Conservation (phyloP, 345 rosid species). For the Hibiscus syriacus region DNA sequence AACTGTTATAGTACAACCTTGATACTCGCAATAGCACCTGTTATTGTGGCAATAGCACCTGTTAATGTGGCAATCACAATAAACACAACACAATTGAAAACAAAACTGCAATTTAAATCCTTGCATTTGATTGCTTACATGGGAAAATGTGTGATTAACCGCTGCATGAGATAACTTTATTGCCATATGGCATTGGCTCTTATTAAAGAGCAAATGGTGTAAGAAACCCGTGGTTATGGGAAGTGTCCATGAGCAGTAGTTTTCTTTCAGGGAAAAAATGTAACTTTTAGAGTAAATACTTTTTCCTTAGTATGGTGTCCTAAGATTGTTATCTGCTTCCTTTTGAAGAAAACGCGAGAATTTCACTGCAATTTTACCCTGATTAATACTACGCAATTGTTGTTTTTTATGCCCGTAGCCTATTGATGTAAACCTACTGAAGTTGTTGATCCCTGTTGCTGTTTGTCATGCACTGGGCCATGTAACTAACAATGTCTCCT, state of each 20-base stretch:
- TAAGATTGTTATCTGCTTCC: background rate
- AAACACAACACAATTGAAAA: too few relatives aligned
- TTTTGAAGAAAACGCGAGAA: background rate
- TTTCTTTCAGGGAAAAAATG: background rate
- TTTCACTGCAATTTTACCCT: background rate
- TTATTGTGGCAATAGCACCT: too few relatives aligned
- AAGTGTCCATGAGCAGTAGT: background rate
- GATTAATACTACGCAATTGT: background rate
- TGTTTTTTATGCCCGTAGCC: constrained; percentile 45
- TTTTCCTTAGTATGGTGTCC: background rate
- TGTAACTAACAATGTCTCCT: constrained; percentile 86
- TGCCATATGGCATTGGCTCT: background rate
- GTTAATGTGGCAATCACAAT: too few relatives aligned
- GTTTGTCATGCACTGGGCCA: constrained; percentile 93
- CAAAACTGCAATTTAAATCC: too few relatives aligned
- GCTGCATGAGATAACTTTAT: background rate
- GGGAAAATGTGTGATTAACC: background rate
- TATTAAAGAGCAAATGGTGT: background rate
- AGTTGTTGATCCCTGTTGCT: constrained; percentile 84
- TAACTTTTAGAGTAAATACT: background rate
- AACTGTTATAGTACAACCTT: too few relatives aligned
- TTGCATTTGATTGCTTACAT: background rate
- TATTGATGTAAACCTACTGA: constrained; percentile 62
- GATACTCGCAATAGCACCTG: too few relatives aligned
- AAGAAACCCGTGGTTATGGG: background rate